Percentiles rank a stretch among this genome's conserved stretches.
Evolutionary conservation across 2,329 filamentous ascomycete species (phyloP).

Genomic region (Pyricularia sp.): DNA sequence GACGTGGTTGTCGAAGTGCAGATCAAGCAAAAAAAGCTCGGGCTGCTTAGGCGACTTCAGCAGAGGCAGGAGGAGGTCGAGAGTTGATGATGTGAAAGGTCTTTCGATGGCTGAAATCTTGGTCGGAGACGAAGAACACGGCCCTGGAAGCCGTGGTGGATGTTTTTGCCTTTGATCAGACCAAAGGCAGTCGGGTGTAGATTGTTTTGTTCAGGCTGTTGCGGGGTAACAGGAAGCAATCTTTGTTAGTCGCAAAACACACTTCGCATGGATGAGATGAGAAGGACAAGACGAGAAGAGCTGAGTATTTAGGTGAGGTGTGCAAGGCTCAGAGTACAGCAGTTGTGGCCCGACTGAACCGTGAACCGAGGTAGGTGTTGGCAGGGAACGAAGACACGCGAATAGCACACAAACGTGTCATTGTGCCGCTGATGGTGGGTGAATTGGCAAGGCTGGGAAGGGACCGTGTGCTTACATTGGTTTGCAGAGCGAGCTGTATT

Average conservation of each 20-base stretch:
- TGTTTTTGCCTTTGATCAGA: slow-evolving; percentile 52
- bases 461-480: background rate
- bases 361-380: background rate
- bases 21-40: slow-evolving; percentile 41
- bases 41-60: slow-evolving; percentile 38
- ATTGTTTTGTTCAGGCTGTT: background rate
- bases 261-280: background rate
- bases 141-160: slow-evolving; percentile 54
- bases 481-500: background rate
- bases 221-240: background rate
- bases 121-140: slow-evolving; percentile 53
- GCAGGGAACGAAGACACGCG: background rate
- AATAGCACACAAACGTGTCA: background rate
- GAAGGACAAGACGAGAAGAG: background rate
- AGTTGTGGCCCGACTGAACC: background rate
- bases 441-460: background rate
- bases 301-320: background rate
- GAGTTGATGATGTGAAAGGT: slow-evolving; percentile 59
- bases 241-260: background rate
- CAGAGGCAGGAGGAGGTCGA: slow-evolving; percentile 46
- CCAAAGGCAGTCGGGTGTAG: slow-evolving; percentile 46
- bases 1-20: slow-evolving; percentile 32
- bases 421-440: background rate
- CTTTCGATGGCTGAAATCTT: slow-evolving; percentile 61
- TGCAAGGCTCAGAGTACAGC: background rate